Evolutionary conservation across 768 basidiomycete genomes (phyloP).

Genomic region (Calocera cornea): DNA sequence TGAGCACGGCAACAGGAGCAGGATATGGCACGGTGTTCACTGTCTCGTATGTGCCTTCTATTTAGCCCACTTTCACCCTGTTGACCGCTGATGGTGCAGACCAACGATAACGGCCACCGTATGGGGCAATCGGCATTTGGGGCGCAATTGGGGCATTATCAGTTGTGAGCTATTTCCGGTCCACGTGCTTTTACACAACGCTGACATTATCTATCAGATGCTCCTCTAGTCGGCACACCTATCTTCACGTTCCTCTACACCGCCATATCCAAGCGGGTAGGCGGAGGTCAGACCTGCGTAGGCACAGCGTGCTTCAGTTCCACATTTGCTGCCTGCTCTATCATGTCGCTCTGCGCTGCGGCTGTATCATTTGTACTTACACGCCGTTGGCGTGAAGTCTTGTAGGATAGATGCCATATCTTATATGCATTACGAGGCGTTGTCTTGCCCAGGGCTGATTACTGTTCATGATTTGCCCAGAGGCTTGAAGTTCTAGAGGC

Average conservation of each 20-base stretch:
- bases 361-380: constrained; percentile 31
- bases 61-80: neutral
- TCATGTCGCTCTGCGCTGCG: constrained; percentile 29
- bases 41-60: constrained; percentile 39
- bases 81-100: constrained; percentile 24
- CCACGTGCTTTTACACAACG: neutral
- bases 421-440: neutral
- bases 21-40: constrained; percentile 62
- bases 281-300: constrained; percentile 31
- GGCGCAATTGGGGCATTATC: constrained; percentile 46
- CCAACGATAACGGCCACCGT: constrained; percentile 57
- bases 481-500: no score
- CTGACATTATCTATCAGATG: constrained; percentile 37
- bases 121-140: constrained; percentile 58
- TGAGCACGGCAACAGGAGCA: constrained; percentile 54
- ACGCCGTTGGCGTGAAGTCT: neutral
- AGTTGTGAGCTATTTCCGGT: neutral
- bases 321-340: constrained; percentile 35
- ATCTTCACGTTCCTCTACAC: constrained; percentile 71
- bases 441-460: no score
- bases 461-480: no score
- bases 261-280: constrained; percentile 37
- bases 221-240: constrained; percentile 62
- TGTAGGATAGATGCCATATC: neutral
- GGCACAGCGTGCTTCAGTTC: constrained; percentile 50